Conservation (phyloP, 169 alveolate species). For the Cytauxzoon felis region DNA sequence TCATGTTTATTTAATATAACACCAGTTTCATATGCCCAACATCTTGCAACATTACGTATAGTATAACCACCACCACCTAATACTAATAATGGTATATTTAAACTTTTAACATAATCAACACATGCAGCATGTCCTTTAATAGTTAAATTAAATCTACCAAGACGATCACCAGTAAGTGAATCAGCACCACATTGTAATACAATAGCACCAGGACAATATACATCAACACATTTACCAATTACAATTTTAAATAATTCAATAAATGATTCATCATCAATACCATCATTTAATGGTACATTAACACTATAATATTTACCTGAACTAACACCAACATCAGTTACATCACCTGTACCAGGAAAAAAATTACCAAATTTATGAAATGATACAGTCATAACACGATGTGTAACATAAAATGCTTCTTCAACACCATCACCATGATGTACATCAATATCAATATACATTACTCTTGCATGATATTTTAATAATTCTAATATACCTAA, state of each 20-base stretch:
- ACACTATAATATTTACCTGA: slow-evolving; percentile 94
- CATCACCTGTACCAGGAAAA: slow-evolving; percentile 98
- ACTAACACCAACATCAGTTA: slow-evolving; percentile 93
- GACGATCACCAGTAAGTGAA: slow-evolving; percentile 92
- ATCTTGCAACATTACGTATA: slow-evolving; percentile 96
- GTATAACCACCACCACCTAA: slow-evolving; percentile 99
- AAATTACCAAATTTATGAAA: slow-evolving; percentile 98
- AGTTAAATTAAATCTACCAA: slow-evolving; percentile 95
- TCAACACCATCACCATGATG: slow-evolving; percentile 99
- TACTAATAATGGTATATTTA: slow-evolving; percentile 89
- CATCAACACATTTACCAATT: slow-evolving; percentile 90
- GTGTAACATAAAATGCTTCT: slow-evolving; percentile 96
- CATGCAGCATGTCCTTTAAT: slow-evolving; percentile 98
- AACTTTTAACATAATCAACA: slow-evolving; percentile 87
- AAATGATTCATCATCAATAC: slow-evolving; percentile 94
- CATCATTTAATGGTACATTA: slow-evolving; percentile 97
- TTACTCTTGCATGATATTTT: slow-evolving; percentile 96
- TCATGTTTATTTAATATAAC: slow-evolving; percentile 85
- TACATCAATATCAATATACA: slow-evolving; percentile 98
- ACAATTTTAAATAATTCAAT: slow-evolving; percentile 88
- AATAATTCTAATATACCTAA: slow-evolving; percentile 94
- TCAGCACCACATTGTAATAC: slow-evolving; percentile 99
- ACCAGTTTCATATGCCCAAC: slow-evolving; percentile 99
- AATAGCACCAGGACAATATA: slow-evolving; percentile 95
- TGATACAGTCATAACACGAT: slow-evolving; percentile 97